phyloP scores from a whole-genome alignment of 2,329 filamentous ascomycete species.

The Mycosphaerelloides madeirae region DNA sequence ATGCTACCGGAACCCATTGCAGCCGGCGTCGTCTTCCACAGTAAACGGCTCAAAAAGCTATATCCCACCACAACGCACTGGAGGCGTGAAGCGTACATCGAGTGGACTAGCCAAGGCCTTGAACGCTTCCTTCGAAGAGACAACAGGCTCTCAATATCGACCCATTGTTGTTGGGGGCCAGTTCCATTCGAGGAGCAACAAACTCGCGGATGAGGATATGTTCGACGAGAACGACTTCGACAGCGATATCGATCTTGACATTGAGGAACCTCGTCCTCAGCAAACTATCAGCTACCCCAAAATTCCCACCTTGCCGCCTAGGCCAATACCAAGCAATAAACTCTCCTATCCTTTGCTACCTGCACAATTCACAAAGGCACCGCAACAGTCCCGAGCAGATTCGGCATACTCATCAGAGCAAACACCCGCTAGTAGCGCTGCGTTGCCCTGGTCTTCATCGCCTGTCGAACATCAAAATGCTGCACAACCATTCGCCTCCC shows the following conservation, averaged over 20 bases:
- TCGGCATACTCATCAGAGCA: conserved; percentile 25
- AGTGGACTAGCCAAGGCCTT: conserved; percentile 45
- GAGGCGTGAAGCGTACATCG: conserved; percentile 42
- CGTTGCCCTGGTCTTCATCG: conserved; percentile 64
- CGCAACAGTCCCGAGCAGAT: conserved; percentile 11
- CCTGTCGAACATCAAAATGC: conserved; percentile 36
- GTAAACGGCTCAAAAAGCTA: conserved; percentile 22
- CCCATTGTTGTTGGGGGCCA: conserved; percentile 40
- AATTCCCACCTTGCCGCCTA: conserved; percentile 28
- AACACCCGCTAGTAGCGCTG: conserved; percentile 49
- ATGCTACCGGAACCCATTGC: conserved; percentile 32
- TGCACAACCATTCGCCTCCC: conserved; percentile 8
- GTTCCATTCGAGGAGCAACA: conserved; percentile 19
- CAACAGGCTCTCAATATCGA: conserved; percentile 24
- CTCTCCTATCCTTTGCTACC: conserved; percentile 30
- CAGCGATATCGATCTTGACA: conserved; percentile 72
- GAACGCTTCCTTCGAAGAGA: conserved; percentile 37
- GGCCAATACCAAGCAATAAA: conserved; percentile 21
- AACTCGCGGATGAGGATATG: conserved; percentile 22
- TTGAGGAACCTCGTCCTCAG: conserved; percentile 55
- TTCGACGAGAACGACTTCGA: conserved; percentile 82
- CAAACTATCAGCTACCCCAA: conserved; percentile 39
- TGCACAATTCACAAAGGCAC: neutral
- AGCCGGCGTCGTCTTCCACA: conserved; percentile 26
- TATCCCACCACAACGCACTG: conserved; percentile 13